Percentiles rank a stretch among this genome's conserved stretches.
These are phyloP conservation scores for Breynia disticha DNA, from an alignment of 441 rosid genomes.

Conservation along the genomic window DNA sequence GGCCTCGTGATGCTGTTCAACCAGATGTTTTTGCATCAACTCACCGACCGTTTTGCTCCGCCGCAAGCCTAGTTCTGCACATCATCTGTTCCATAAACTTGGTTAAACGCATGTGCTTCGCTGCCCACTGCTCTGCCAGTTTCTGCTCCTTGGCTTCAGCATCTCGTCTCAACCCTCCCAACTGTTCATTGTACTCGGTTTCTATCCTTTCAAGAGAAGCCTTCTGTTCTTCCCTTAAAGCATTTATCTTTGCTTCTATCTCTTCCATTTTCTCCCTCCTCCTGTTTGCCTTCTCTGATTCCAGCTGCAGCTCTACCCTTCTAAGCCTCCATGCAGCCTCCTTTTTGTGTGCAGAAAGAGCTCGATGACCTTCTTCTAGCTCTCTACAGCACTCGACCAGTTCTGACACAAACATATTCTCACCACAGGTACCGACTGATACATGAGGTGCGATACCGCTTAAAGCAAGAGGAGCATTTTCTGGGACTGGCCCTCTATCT, in stretches of 20 bases:
- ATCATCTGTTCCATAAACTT: slow-evolving; percentile 75
- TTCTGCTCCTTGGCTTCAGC: slow-evolving; percentile 89
- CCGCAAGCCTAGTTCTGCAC: slow-evolving; percentile 38
- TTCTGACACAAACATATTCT: slow-evolving; percentile 52
- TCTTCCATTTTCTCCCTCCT: slow-evolving; percentile 87
- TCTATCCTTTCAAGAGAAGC: slow-evolving; percentile 68
- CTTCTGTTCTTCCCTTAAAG: slow-evolving; percentile 85
- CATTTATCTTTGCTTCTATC: slow-evolving; percentile 66
- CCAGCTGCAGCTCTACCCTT: slow-evolving; percentile 89
- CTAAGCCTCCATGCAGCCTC: slow-evolving; percentile 93
- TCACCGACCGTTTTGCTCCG: slow-evolving; percentile 33
- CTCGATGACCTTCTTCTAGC: slow-evolving; percentile 79
- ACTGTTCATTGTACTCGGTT: slow-evolving; percentile 72
- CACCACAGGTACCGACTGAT: slow-evolving; percentile 36
- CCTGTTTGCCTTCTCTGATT: slow-evolving; percentile 71
- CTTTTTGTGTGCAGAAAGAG: slow-evolving; percentile 82
- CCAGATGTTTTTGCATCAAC: not conserved
- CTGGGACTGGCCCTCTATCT: slow-evolving; percentile 44
- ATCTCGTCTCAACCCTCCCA: slow-evolving; percentile 60
- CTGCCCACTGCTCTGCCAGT: slow-evolving; percentile 79
- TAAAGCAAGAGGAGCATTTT: slow-evolving; percentile 32
- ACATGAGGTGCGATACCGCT: slow-evolving; percentile 37
- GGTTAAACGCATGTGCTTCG: slow-evolving; percentile 56
- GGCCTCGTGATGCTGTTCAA: not conserved
- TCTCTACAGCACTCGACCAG: slow-evolving; percentile 84